A percentile compares a stretch with the other conserved stretches of the same genome.
phyloP scores from a whole-genome alignment of 192 early-diverging fungal species.

The Backusella tuberculispora region DNA sequence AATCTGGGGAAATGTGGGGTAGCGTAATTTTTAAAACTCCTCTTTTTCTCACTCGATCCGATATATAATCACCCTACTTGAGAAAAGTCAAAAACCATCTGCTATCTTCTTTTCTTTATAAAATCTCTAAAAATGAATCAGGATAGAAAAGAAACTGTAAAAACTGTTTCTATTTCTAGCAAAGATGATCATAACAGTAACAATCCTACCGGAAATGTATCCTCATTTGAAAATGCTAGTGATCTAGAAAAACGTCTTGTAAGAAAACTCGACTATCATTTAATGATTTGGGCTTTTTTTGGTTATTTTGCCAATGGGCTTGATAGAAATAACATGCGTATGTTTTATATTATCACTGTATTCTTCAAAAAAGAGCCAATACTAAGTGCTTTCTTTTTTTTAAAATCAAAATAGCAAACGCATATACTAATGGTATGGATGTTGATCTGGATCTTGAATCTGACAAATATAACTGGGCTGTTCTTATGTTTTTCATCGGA shows the following conservation, averaged over 20 bases:
- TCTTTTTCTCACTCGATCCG: not conserved
- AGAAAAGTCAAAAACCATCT: not conserved
- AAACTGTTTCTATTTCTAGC: not conserved
- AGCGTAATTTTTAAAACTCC: not conserved
- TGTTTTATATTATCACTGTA: not conserved
- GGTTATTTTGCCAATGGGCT: conserved; percentile 44
- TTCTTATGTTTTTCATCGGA: conserved; percentile 70
- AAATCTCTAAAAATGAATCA: not conserved
- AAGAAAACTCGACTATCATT: conserved; percentile 30
- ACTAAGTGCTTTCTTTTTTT: not conserved
- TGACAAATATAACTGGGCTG: conserved; percentile 58
- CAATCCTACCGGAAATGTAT: not conserved
- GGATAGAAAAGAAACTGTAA: not conserved
- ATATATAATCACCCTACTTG: not conserved
- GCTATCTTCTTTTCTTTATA: not conserved
- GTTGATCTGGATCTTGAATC: conserved; percentile 46
- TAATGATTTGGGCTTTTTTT: conserved; percentile 40
- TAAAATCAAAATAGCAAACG: conserved; percentile 27
- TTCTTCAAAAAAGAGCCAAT: not conserved
- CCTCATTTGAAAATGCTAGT: not conserved
- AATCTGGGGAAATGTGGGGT: conserved; percentile 10
- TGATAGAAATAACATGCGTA: conserved; percentile 43
- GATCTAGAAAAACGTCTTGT: conserved; percentile 28
- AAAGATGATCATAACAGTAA: too few relatives aligned
- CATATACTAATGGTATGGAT: conserved; percentile 41